These are phyloP conservation scores for Camellia japonica DNA, from an alignment of 148 eudicot species.

Conservation along the genomic window DNA sequence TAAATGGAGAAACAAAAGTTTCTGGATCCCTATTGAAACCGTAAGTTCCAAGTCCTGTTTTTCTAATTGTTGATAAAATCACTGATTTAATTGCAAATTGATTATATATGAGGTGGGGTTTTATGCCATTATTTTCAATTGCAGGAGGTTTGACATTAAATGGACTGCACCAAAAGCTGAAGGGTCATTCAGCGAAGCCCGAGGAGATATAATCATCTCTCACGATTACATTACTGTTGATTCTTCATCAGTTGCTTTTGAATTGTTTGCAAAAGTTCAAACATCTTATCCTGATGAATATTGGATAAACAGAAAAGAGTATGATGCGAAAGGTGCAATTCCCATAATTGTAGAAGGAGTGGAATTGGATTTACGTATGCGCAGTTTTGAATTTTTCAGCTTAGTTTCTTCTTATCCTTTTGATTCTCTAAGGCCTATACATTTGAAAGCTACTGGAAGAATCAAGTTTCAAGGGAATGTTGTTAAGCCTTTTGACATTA, in stretches of 20 bases:
- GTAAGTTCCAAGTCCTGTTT: slow-evolving; percentile 44
- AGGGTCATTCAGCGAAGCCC: slow-evolving; percentile 94
- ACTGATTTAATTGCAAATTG: neutral
- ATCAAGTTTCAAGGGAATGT: slow-evolving; percentile 95
- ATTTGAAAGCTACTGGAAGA: slow-evolving; percentile 92
- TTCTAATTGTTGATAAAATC: slow-evolving; percentile 9
- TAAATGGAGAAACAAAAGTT: slow-evolving; percentile 93
- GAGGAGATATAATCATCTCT: slow-evolving; percentile 94
- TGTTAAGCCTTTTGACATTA: slow-evolving; percentile 32
- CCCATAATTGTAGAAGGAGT: slow-evolving; percentile 78
- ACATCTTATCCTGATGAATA: slow-evolving; percentile 61
- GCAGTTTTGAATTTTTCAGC: slow-evolving; percentile 88
- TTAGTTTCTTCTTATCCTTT: slow-evolving; percentile 75
- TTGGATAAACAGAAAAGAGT: slow-evolving; percentile 43
- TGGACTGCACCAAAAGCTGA: slow-evolving; percentile 99
- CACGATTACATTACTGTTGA: slow-evolving; percentile 72
- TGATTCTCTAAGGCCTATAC: slow-evolving; percentile 83
- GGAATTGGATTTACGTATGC: slow-evolving; percentile 92
- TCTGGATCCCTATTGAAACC: slow-evolving; percentile 90
- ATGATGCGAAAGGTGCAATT: slow-evolving; percentile 38
- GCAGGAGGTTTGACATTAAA: slow-evolving; percentile 95
- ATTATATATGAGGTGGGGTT: neutral
- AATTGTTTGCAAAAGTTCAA: slow-evolving; percentile 64
- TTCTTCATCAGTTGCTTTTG: slow-evolving; percentile 94
- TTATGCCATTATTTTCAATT: slow-evolving; percentile 14